Evolutionary conservation across 352 stramenopile species (phyloP).

Genomic region (Phytophthora brassicae): DNA sequence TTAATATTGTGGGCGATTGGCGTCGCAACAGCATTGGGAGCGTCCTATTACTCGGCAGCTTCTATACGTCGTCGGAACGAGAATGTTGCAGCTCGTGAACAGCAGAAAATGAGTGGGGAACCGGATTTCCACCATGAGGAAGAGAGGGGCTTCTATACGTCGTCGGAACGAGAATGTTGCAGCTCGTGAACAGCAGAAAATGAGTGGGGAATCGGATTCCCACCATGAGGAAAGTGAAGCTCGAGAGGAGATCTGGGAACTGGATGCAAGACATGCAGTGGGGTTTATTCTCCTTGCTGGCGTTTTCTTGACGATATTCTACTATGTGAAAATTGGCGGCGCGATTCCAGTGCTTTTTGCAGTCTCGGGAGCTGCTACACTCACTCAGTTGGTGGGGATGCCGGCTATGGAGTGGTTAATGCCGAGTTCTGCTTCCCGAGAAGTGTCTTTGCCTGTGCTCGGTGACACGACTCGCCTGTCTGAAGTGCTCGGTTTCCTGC

Average conservation of each 20-base stretch:
- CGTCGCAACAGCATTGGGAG: slow-evolving; percentile 55
- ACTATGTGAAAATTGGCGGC: slow-evolving; percentile 64
- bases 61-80: slow-evolving; percentile 18
- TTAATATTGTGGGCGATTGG: slow-evolving; percentile 65
- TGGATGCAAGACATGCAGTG: slow-evolving; percentile 62
- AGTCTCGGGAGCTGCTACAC: slow-evolving; percentile 47
- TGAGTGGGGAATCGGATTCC: slow-evolving; percentile 14
- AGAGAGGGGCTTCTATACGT: slow-evolving; percentile 3
- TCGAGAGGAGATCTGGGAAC: slow-evolving; percentile 50
- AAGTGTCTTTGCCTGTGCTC: slow-evolving; percentile 40
- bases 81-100: slow-evolving; percentile 2
- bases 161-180: slow-evolving; percentile 13
- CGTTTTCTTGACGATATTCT: slow-evolving; percentile 67
- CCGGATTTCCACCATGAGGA: slow-evolving; percentile 14
- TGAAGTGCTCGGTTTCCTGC: slow-evolving; percentile 49
- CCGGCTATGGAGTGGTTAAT: slow-evolving; percentile 41
- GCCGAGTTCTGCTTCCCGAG: slow-evolving; percentile 34
- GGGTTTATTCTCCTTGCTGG: slow-evolving; percentile 65
- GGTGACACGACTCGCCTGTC: slow-evolving; percentile 44
- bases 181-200: slow-evolving; percentile 21
- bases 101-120: slow-evolving; percentile 27
- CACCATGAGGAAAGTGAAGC: slow-evolving; percentile 10
- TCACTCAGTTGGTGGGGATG: slow-evolving; percentile 56
- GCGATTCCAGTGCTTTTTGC: slow-evolving; percentile 73
- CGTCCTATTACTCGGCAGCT: slow-evolving; percentile 62